A percentile compares a stretch with the other conserved stretches of the same genome.
phyloP scores from a whole-genome alignment of 495 filamentous ascomycete genomes.

The Penicillium dipodomyicola region DNA sequence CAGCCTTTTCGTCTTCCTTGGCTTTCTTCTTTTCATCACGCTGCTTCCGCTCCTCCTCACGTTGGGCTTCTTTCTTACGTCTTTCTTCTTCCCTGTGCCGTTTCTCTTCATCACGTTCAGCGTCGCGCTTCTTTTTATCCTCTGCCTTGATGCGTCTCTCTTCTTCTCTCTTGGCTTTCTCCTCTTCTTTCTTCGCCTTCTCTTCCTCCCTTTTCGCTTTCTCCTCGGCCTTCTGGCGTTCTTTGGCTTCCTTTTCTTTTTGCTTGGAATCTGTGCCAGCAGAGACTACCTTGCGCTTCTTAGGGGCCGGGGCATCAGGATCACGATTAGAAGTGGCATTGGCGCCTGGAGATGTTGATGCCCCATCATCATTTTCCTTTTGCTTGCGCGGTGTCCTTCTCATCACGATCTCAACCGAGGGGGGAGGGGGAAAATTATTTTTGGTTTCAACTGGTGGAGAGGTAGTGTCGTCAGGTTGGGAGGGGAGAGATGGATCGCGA shows the following conservation, averaged over 20 bases:
- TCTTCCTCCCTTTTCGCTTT: slow-evolving; percentile 47
- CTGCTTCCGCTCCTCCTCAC: slow-evolving; percentile 33
- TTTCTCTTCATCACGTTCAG: slow-evolving; percentile 45
- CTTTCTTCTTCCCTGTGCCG: slow-evolving; percentile 51
- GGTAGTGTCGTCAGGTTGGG: not conserved
- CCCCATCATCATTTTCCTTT: not conserved
- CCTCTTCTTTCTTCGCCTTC: slow-evolving; percentile 39
- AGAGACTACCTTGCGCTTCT: slow-evolving; percentile 53
- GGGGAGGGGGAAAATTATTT: not conserved
- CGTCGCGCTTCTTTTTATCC: slow-evolving; percentile 43
- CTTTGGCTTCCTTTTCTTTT: slow-evolving; percentile 55
- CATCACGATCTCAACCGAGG: slow-evolving; percentile 13
- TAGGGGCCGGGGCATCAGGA: slow-evolving; percentile 27
- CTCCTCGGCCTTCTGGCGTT: slow-evolving; percentile 42
- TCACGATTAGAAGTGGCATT: slow-evolving; percentile 11
- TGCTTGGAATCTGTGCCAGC: slow-evolving; percentile 54
- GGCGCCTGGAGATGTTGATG: not conserved
- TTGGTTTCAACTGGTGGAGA: not conserved
- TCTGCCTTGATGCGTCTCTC: slow-evolving; percentile 43
- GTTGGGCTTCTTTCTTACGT: slow-evolving; percentile 21
- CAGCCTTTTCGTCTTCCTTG: slow-evolving; percentile 61
- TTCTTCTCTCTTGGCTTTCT: slow-evolving; percentile 46
- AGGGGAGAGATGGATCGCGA: slow-evolving; percentile 12
- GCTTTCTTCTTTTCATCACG: slow-evolving; percentile 54
- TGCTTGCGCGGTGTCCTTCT: not conserved